Base-by-base conservation (phyloP, 139 green algal species). In the Pseudopediastrum boryanum region DNA sequence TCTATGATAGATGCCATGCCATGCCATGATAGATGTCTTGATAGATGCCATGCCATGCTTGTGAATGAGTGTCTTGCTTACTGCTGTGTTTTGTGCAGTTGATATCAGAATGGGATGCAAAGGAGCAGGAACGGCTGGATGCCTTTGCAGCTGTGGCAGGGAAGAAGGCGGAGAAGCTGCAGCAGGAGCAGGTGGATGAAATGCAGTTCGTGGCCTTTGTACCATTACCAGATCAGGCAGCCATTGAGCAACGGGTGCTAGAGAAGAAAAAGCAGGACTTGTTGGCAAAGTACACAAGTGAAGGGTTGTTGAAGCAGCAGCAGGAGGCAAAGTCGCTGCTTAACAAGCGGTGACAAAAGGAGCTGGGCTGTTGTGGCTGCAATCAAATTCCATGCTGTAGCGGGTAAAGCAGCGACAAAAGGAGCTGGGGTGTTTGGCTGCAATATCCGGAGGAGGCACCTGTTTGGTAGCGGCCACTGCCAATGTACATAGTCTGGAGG, bases 191-290 rank as follows among this genome's bases (percentile, higher is more conserved):
- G 43, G 2, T 81, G 62, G 58, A 46, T 0, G 76, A 56, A 27
- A 59, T 43, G 25, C 86, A 92, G 82, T 98, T 96, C 85, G 89
- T 97, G 35, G 93, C 96, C 1, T 97, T 97, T 76, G 96, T 98
- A 62, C 91, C 95, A 13, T 85, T 99, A 62, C 96, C 96, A 0
- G 95, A 98, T 58, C 80, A 96, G 54, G 91, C 95, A 66, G 90
- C 95, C 61, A 99, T 99, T 71, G 96, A 99, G 90, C 66, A 80
- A 48, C 84, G 86, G 35, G 91, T 99, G 52, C 72, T 99, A 75
- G 85, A 95, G 71, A 96, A 94, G 86, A 99, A 99, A 86, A 98
- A 98, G 78, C 64, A 80, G 21, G 89, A 94, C 51, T 83, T 99
- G 68, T 71, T 99, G 71, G 56, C 78, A 3, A 95, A 96, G 80